Base-by-base conservation (phyloP, 2,329 filamentous ascomycete species). In the Diaporthe longicolla region DNA sequence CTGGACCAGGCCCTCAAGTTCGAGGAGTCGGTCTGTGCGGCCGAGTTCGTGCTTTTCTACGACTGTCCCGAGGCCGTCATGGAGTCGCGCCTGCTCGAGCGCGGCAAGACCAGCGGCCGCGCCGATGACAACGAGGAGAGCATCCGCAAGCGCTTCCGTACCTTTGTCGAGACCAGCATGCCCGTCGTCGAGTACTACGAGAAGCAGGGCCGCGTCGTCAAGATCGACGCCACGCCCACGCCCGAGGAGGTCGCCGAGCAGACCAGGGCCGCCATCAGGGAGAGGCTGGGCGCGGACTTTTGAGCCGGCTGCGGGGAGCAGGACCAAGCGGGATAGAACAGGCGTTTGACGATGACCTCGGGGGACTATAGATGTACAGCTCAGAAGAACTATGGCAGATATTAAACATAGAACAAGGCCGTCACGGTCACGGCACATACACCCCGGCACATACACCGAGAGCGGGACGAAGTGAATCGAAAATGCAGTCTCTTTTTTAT, bases 1-100 rank as follows among this genome's bases (percentile, higher is more conserved):
- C 93, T 98, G 87, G 97, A 98, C 87, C 97, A 99, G 88, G 97
- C 96, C 19, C 83, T 95, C 77, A 95, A 95, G 85, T 99, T 99
- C 82, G 97, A 99, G 86, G 90, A 95, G 83, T 89, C 92, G 6
- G 96, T 99, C 66, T 97, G 95, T 80, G 92, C 91, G 15, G 94
- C 93, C 73, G 90, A 91, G 82, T 92, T 97, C 80, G 97, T 97
- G 4, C 88, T 99, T 76, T 99, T 99, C 88, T 96, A 95, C 82
- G 95, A 98, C 84, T 98, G 95, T 81, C 93, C 95, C 9, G 97
- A 98, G 87, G 89, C 91, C 69, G 93, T 95, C 79, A 97, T 99
- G 94, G 90, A 96, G 87, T 84, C 89, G 80, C 90, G 96, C 40
- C 86, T 99, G 77, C 85, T 98, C 77, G 93, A 98, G 86, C 90